Evolutionary conservation across 331 rosid species (phyloP).

Genomic region (Pyrus hybrid): DNA sequence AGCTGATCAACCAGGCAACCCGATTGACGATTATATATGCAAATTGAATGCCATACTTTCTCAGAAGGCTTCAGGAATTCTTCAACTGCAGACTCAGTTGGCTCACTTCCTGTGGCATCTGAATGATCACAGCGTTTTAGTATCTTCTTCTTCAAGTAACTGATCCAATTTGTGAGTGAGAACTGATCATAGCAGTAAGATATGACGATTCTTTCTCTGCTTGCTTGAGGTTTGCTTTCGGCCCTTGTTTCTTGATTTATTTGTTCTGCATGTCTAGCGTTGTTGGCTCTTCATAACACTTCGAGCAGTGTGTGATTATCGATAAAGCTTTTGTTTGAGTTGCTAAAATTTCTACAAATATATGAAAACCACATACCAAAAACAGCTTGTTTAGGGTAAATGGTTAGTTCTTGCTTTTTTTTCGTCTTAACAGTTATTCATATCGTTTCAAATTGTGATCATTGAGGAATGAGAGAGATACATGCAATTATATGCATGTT

Average conservation of each 20-base stretch:
- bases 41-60: slow-evolving; percentile 71
- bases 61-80: slow-evolving; percentile 70
- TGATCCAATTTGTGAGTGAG: slow-evolving; percentile 11
- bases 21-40: slow-evolving; percentile 52
- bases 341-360: neutral
- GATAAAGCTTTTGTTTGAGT: neutral
- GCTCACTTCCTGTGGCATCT: slow-evolving; percentile 73
- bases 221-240: neutral
- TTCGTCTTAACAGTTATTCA: neutral
- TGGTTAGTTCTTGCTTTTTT: neutral
- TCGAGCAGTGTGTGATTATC: neutral
- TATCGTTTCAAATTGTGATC: slow-evolving; percentile 1
- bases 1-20: slow-evolving; percentile 87
- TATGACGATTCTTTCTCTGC: neutral
- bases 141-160: slow-evolving; percentile 42
- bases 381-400: slow-evolving; percentile 3
- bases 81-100: slow-evolving; percentile 72
- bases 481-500: slow-evolving; percentile 1
- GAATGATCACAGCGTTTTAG: slow-evolving; percentile 56
- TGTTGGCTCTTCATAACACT: neutral
- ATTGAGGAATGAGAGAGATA: slow-evolving; percentile 9
- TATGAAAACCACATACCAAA: neutral
- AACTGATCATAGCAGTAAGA: too few relatives aligned
- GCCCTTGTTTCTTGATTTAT: neutral
- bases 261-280: neutral